Conservation (phyloP, 306 rosid genomes). For the Sesbania bispinosa region DNA sequence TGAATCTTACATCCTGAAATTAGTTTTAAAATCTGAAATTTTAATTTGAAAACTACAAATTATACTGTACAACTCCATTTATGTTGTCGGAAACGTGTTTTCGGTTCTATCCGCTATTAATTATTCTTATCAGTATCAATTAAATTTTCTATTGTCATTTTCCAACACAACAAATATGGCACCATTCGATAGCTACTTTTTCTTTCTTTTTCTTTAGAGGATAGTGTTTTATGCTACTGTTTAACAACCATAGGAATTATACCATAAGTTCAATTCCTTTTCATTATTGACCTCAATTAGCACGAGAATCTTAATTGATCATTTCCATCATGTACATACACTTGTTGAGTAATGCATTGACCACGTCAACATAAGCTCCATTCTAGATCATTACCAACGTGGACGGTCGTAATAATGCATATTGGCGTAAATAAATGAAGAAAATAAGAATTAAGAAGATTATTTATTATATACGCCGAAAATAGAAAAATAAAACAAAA, state of each 20-base stretch:
- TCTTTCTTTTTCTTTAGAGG: neutral
- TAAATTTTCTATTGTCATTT: neutral
- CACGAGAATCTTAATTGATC: neutral
- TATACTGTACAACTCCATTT: too few species aligned
- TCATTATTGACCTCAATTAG: neutral
- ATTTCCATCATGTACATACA: neutral
- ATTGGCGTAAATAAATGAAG: neutral
- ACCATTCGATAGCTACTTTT: too few species aligned
- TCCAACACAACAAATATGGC: neutral
- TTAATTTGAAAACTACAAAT: too few species aligned
- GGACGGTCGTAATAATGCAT: neutral
- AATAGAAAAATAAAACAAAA: too few species aligned
- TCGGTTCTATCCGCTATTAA: too few species aligned
- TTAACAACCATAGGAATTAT: neutral
- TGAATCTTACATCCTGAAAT: too few species aligned
- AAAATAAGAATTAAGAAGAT: neutral
- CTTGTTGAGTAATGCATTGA: slow-evolving; percentile 2
- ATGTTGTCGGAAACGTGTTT: too few species aligned
- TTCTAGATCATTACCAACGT: slow-evolving; percentile 7
- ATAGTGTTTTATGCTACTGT: neutral
- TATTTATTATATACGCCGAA: too few species aligned
- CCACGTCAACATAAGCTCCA: slow-evolving; percentile 4
- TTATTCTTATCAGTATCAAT: neutral
- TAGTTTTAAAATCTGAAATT: too few species aligned
- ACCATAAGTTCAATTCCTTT: neutral